phyloP scores from a whole-genome alignment of 2,329 filamentous ascomycete genomes.

The Lasiodiplodia theobromae region DNA sequence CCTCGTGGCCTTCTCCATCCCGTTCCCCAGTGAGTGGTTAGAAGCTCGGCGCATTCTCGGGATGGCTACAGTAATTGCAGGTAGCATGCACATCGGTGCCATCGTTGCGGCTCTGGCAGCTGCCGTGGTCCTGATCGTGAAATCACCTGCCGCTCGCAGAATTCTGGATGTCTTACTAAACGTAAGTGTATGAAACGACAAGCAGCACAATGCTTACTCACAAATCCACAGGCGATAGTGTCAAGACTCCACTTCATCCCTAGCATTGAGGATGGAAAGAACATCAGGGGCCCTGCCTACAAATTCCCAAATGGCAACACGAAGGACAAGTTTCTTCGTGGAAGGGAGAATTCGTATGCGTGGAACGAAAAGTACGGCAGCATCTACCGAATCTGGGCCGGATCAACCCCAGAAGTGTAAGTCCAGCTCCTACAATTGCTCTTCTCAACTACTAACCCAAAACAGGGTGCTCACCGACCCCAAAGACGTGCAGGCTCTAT shows the following conservation, averaged over 20 bases:
- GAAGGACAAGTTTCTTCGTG: slow-evolving; percentile 29
- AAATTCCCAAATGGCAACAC: slow-evolving; percentile 26
- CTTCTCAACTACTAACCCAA: too few relatives aligned
- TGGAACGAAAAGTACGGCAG: slow-evolving; percentile 23
- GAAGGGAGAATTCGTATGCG: not conserved
- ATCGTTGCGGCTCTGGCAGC: not conserved
- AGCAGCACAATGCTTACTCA: not conserved
- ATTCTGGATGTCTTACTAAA: slow-evolving; percentile 2
- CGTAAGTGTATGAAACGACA: not conserved
- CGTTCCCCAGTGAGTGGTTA: not conserved
- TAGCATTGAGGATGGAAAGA: slow-evolving; percentile 10
- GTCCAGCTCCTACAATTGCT: too few relatives aligned
- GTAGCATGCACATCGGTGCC: not conserved
- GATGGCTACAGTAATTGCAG: not conserved
- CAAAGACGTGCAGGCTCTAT: slow-evolving; percentile 24
- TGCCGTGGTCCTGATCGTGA: not conserved
- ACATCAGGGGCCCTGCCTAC: slow-evolving; percentile 22
- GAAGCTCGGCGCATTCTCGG: not conserved
- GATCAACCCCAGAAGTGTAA: slow-evolving; percentile 23
- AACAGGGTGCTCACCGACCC: slow-evolving; percentile 15
- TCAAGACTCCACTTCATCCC: not conserved
- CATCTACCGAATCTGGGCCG: slow-evolving; percentile 29
- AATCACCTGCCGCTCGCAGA: not conserved
- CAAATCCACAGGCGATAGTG: not conserved
- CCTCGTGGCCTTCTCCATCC: slow-evolving; percentile 1